phyloP scores from a whole-genome alignment of 768 basidiomycete species.

The Tricholoma terreum region DNA sequence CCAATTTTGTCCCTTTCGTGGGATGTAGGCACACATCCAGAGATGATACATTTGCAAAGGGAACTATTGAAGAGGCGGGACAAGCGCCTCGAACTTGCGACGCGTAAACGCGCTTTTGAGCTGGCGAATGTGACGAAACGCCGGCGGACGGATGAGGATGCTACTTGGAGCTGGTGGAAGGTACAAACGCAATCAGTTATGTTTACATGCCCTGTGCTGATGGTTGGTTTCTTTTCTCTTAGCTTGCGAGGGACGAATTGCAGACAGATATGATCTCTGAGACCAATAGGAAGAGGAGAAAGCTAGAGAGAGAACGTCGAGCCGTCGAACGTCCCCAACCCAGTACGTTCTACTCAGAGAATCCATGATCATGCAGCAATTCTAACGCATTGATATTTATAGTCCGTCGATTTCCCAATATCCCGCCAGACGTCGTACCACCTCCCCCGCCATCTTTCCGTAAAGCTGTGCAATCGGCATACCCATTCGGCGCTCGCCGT shows the following conservation, averaged over 20 bases:
- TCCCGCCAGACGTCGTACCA: constrained; percentile 39
- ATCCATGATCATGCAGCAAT: neutral
- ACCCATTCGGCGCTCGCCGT: constrained; percentile 42
- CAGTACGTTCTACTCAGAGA: constrained; percentile 40
- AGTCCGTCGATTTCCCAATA: constrained; percentile 63
- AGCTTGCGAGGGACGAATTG: constrained; percentile 76
- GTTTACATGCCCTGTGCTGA: constrained; percentile 6
- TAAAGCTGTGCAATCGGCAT: constrained; percentile 56
- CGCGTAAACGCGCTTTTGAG: constrained; percentile 69
- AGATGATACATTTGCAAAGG: constrained; percentile 75
- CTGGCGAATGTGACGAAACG: constrained; percentile 58
- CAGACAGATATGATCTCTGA: constrained; percentile 89
- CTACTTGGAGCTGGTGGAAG: constrained; percentile 91
- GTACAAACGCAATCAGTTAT: constrained; percentile 37
- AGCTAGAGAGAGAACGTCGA: constrained; percentile 83
- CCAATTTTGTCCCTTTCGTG: neutral
- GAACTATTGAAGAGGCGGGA: constrained; percentile 78
- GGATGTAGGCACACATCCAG: constrained; percentile 74
- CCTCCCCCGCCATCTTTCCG: constrained; percentile 60
- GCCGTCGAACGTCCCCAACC: constrained; percentile 73
- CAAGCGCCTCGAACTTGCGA: constrained; percentile 77
- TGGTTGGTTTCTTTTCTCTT: neutral
- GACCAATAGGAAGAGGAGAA: constrained; percentile 80
- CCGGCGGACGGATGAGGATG: constrained; percentile 66
- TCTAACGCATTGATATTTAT: constrained; percentile 1